Base-by-base conservation (phyloP, 1,284 basidiomycete genomes). In the Cryptococcus sp. region DNA sequence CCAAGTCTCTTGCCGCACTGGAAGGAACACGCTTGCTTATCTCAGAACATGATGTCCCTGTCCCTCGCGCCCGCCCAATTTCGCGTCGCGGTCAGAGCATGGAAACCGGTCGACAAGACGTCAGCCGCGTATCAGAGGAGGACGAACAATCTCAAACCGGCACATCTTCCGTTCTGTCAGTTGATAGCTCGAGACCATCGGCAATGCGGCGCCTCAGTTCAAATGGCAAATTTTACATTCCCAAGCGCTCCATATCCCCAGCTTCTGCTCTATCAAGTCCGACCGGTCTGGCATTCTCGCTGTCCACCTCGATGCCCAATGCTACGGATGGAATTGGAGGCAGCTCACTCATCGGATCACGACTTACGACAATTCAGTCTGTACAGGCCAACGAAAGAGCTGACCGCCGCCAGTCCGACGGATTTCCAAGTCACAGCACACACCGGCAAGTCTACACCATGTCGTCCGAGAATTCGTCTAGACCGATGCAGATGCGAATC, bases 201-300 rank as follows among this genome's bases (percentile, higher is more conserved):
- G 46, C 61, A 3, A 44, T 65, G 7, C 38, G 62, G 13, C 38
- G 65, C 3, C 41, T 58, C 1, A 65, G 67, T 43, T 57, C 62
- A 13, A 74, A 67, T 44, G 72, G 73, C 38, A 74, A 72, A 49
- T 52, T 69, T 7, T 69, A 67, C 51, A 58, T 75, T 0, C 68
- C 72, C 11, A 75, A 70, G 57, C 69, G 74, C 10, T 61, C 67
- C 3, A 38, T 48, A 5, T 73, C 73, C 6, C 71, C 73, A 10
- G 58, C 60, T 17, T 55, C 58, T 3, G 43, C 46, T 37, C 39
- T 57, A 7, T 29, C 52, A 17, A 63, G 58, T 38, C 55, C 61
- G 13, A 52, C 55, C 5, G 50, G 41, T 44, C 26, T 25, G 29
- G 51, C 52, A 4, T 57, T 63, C 22, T 52, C 61, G 8, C 5